Conservation (phyloP, 192 early-diverging fungal genomes). For the Physocladia obscura region DNA sequence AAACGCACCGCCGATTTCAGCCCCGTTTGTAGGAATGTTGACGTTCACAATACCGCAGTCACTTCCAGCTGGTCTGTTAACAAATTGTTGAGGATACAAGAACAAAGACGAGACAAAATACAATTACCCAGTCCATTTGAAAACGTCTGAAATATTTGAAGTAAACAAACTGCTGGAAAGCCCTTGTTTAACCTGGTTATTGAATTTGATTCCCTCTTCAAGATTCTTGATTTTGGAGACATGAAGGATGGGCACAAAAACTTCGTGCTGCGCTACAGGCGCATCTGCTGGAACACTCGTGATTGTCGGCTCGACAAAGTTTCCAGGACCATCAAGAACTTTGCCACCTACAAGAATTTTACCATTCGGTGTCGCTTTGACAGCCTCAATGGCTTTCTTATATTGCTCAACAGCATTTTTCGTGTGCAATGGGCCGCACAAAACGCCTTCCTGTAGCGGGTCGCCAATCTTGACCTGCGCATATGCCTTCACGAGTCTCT, state of each 20-base stretch:
- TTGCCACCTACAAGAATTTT: conserved; percentile 82
- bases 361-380: conserved; percentile 77
- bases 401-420: conserved; percentile 75
- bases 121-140: conserved; percentile 81
- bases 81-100: not conserved
- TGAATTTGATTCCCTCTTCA: conserved; percentile 81
- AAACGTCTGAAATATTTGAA: conserved; percentile 71
- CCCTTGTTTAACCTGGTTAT: conserved; percentile 90
- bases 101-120: not conserved
- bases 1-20: conserved; percentile 96
- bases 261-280: conserved; percentile 84
- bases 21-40: conserved; percentile 95
- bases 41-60: conserved; percentile 91
- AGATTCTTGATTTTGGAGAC: conserved; percentile 51
- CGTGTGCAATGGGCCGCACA: conserved; percentile 93
- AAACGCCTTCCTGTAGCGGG: conserved; percentile 74
- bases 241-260: conserved; percentile 83
- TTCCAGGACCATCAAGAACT: conserved; percentile 71
- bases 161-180: conserved; percentile 86
- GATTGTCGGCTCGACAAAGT: conserved; percentile 92
- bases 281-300: conserved; percentile 75
- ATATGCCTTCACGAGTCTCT: conserved; percentile 79
- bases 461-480: conserved; percentile 83
- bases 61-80: conserved; percentile 68
- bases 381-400: conserved; percentile 71